Evolutionary conservation across 2,329 filamentous ascomycete genomes (phyloP).

Genomic region (Hypoxylon sp.): DNA sequence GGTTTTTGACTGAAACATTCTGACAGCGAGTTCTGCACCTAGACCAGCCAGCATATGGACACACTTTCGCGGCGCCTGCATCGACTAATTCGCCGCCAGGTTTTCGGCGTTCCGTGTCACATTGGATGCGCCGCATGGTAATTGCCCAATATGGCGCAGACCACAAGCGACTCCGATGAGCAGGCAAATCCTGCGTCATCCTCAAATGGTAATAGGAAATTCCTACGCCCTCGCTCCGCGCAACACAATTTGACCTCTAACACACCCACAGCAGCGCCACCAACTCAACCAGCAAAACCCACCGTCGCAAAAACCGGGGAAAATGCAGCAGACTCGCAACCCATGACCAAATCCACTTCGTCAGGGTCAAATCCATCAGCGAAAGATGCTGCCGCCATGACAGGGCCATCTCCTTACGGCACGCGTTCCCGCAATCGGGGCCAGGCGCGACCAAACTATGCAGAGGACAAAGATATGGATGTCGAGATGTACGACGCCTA

Average conservation of each 20-base stretch:
- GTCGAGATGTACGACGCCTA: slow-evolving; percentile 81
- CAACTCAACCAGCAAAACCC: slow-evolving; percentile 38
- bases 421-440: slow-evolving; percentile 93
- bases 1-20: slow-evolving; percentile 39
- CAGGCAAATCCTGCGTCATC: slow-evolving; percentile 49
- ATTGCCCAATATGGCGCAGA: slow-evolving; percentile 49
- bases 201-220: slow-evolving; percentile 46
- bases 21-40: slow-evolving; percentile 38
- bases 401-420: slow-evolving; percentile 78
- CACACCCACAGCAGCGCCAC: slow-evolving; percentile 42
- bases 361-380: slow-evolving; percentile 55
- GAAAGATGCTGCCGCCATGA: slow-evolving; percentile 61
- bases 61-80: slow-evolving; percentile 38
- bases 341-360: slow-evolving; percentile 59
- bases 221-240: slow-evolving; percentile 42
- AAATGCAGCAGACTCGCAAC: slow-evolving; percentile 51
- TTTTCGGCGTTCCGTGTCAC: slow-evolving; percentile 46
- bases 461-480: slow-evolving; percentile 90
- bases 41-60: slow-evolving; percentile 43
- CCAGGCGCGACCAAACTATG: slow-evolving; percentile 87
- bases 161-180: slow-evolving; percentile 47
- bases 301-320: slow-evolving; percentile 42
- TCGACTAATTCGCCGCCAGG: slow-evolving; percentile 40
- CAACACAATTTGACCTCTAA: slow-evolving; percentile 45
- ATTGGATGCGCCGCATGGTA: slow-evolving; percentile 48